These are phyloP conservation scores for Bryoglossum gracile DNA, from an alignment of 495 filamentous ascomycete species.

Conservation along the genomic window DNA sequence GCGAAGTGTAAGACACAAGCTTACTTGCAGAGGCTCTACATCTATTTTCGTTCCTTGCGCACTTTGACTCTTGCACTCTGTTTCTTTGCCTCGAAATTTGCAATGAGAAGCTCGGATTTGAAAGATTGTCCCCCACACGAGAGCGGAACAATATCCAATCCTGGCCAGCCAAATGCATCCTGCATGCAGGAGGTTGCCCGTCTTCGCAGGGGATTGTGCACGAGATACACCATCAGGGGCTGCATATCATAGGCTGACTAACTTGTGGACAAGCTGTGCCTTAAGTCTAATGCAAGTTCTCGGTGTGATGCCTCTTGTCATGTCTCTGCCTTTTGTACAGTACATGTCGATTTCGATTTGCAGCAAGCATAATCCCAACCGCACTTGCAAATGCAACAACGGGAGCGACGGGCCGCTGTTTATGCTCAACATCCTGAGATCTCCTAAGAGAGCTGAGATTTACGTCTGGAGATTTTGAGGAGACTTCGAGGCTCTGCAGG, in stretches of 20 bases:
- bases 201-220: constrained; percentile 3
- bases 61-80: not conserved
- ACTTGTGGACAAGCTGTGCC: not conserved
- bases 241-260: constrained; percentile 9
- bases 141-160: not conserved
- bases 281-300: not conserved
- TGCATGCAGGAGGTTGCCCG: not conserved
- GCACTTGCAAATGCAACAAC: constrained; percentile 3
- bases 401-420: constrained; percentile 13
- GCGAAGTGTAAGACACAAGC: not conserved
- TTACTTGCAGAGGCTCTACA: not conserved
- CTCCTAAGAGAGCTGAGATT: no score
- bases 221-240: not conserved
- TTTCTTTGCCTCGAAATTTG: not conserved
- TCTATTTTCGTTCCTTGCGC: not conserved
- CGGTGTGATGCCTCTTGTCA: not conserved
- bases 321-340: not conserved
- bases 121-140: not conserved
- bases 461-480: no score
- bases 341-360: not conserved
- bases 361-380: constrained; percentile 1
- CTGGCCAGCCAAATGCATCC: not conserved
- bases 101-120: not conserved
- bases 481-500: no score
- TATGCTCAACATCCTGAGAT: not conserved